Conservation (phyloP, 306 rosid species). For the Cucurbita ficifolia region DNA sequence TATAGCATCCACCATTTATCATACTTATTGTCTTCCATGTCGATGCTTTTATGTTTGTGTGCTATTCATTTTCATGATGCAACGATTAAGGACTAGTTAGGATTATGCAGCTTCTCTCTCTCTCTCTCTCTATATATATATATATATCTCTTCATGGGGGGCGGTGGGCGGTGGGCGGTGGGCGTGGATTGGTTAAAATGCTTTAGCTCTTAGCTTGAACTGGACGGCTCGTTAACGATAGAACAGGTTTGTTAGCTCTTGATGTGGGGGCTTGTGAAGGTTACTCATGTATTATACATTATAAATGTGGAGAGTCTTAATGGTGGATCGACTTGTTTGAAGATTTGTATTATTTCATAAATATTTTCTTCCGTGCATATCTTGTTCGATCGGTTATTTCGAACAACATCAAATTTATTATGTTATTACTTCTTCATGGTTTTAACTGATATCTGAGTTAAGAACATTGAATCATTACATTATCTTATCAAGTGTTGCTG, state of each 20-base stretch:
- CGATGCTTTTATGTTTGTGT: neutral
- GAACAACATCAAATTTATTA: neutral
- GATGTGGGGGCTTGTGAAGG: neutral
- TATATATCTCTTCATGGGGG: no score
- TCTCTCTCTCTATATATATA: no score
- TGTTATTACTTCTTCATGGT: neutral
- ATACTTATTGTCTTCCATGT: neutral
- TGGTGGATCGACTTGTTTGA: neutral
- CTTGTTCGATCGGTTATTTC: neutral
- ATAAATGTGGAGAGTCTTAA: neutral
- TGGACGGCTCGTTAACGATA: neutral
- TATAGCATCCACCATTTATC: neutral
- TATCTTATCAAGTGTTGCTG: neutral
- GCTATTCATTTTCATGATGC: neutral
- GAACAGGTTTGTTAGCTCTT: neutral
- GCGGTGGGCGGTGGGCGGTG: neutral
- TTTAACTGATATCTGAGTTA: neutral
- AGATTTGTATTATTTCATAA: neutral
- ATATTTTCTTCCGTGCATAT: neutral
- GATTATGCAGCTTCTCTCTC: neutral
- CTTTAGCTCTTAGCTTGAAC: neutral
- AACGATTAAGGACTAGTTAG: neutral
- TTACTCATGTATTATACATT: neutral
- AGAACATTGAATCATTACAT: neutral
- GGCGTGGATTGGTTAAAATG: neutral